Base-by-base conservation (phyloP, 495 filamentous ascomycete genomes). In the Xylaria cubensis region DNA sequence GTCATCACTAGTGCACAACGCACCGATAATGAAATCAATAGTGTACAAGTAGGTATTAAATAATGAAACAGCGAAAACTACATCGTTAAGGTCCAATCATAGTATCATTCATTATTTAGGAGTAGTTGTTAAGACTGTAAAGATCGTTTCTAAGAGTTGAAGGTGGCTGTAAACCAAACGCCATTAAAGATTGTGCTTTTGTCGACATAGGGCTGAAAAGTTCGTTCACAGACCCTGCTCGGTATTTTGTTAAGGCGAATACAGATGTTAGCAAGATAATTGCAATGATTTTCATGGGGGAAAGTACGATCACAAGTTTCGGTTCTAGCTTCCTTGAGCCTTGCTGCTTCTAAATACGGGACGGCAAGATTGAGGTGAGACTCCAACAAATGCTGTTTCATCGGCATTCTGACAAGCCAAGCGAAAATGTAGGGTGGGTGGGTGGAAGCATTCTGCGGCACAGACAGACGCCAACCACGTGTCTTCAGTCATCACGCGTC, bases 381-480 rank as follows among this genome's bases (percentile, higher is more conserved):
- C 48, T 24, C 69, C 48, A 56, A 44, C n/a, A 24, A 55, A 53
- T 21, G 41, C 21, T 61, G 39, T 51, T 61, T 46, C 41, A 58
- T 46, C 50, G 26, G 32, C 26, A 61, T 64, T 65, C 34, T 48
- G 39, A 29, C 39, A 55, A 66, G 69, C 59, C 59, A 70, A 59
- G 53, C 46, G 56, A 58, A 24, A 55, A 29, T 24, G 46, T 42
- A 19, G 46, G 46, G 29, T 24, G 42, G 36, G 21, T 21, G 44
- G 67, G 34, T 42, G 32, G 21, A 34, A 69, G 67, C 55, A 58
- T 44, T 24, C 26, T 63, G 59, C 36, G 69, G 69, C 68, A 64
- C 69, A n/a, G 59, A 51, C 55, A 39, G 29, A 56, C 55, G 67
- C 66, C 51, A 44, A 71, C 69, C 69, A 71, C 69, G 69, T 71